Conservation (phyloP, 2,329 filamentous ascomycete species). For the Dactylellina cionopaga region DNA sequence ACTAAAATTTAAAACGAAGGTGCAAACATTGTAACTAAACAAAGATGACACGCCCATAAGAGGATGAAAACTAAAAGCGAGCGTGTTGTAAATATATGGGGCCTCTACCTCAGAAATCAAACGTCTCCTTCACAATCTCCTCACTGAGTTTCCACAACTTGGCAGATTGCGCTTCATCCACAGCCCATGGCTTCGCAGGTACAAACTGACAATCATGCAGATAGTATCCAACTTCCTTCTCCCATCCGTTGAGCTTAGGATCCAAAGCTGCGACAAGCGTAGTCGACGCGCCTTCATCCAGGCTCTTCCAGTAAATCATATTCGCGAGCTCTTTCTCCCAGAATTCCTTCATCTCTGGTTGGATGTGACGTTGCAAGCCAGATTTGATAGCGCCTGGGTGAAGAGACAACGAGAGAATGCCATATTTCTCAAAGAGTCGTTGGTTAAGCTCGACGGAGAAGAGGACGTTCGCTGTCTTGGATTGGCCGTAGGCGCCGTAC, state of each 20-base stretch:
- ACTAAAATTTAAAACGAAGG: neutral
- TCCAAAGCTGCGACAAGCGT: slow-evolving; percentile 63
- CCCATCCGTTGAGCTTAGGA: slow-evolving; percentile 59
- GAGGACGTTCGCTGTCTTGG: slow-evolving; percentile 67
- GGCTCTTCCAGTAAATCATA: slow-evolving; percentile 57
- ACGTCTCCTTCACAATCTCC: slow-evolving; percentile 61
- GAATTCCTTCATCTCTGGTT: neutral
- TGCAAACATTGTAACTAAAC: neutral
- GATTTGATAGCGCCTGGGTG: slow-evolving; percentile 61
- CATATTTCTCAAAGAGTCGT: slow-evolving; percentile 57
- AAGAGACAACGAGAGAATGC: slow-evolving; percentile 61
- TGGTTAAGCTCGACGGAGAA: slow-evolving; percentile 62
- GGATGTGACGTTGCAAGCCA: slow-evolving; percentile 20
- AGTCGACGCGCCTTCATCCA: slow-evolving; percentile 61
- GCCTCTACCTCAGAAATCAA: slow-evolving; percentile 52
- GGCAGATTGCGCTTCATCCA: slow-evolving; percentile 60
- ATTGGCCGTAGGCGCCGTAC: slow-evolving; percentile 65
- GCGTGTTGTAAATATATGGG: no score
- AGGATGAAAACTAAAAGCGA: no score
- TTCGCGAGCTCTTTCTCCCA: slow-evolving; percentile 4
- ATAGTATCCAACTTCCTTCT: slow-evolving; percentile 19
- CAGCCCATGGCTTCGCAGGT: slow-evolving; percentile 55
- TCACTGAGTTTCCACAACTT: slow-evolving; percentile 65
- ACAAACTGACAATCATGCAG: slow-evolving; percentile 41
- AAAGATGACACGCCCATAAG: no score